These are phyloP conservation scores for Primulina eburnea DNA, from an alignment of 257 asterid genomes.

Conservation along the genomic window DNA sequence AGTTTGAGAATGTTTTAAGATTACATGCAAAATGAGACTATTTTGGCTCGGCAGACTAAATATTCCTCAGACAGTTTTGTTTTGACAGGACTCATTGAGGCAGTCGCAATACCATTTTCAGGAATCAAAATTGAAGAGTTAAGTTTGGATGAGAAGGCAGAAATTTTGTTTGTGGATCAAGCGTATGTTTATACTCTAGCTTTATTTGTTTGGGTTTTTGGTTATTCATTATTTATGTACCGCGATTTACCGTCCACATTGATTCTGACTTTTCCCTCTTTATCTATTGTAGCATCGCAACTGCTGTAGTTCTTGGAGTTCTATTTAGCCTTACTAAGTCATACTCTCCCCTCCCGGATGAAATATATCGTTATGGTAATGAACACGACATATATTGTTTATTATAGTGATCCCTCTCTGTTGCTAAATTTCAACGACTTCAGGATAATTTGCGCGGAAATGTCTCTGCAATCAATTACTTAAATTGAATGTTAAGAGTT, in stretches of 20 bases:
- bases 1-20: neutral
- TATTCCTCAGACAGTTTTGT: conserved; percentile 85
- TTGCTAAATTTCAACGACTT: neutral
- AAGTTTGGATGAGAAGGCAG: conserved; percentile 89
- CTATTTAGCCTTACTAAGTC: conserved; percentile 83
- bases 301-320: conserved; percentile 77
- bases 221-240: neutral
- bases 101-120: conserved; percentile 62
- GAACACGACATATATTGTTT: neutral
- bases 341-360: conserved; percentile 82
- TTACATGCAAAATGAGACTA: conserved; percentile 4
- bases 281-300: conserved; percentile 57
- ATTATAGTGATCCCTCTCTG: neutral
- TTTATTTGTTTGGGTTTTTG: conserved; percentile 2
- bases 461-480: neutral
- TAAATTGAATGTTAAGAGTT: no score
- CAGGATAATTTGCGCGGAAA: no score
- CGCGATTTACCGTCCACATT: conserved; percentile 5
- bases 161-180: conserved; percentile 76
- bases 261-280: conserved; percentile 26
- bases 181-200: conserved; percentile 39
- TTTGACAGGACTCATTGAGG: conserved; percentile 95
- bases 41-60: conserved; percentile 41
- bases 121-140: conserved; percentile 66
- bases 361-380: conserved; percentile 85